Evolutionary conservation across 2,329 filamentous ascomycete genomes (phyloP), one percentile per base, ranked within the genome.

Genomic region (Stemphylium beticola): DNA sequence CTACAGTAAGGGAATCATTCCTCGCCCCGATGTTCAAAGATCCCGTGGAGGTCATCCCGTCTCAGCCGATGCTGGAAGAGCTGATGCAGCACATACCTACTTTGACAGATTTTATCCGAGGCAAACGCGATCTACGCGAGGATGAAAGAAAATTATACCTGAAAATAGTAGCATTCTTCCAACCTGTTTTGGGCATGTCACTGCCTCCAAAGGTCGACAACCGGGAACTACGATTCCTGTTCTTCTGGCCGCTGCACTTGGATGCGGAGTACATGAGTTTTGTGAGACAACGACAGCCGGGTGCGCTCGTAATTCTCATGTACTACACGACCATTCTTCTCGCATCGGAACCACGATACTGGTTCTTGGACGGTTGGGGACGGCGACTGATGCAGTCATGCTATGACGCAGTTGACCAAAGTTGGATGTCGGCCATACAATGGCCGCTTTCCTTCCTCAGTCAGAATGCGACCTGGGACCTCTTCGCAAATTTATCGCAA

Each of bases 311-410:
- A 2, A 53, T 79, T 18, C 50, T 79, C 12, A 73, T 76, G 39
- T 67, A 76, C 47, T 79, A 76, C 52, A 68, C 72, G 12, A 65
- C 74, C 11, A 57, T 76, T 7, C 57, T 78, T 2, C 65, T 68
- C 18, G 62, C 61, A 5, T 61, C 74, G 5, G 75, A 76, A 49
- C 53, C 62, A 62, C 53, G 60, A 11, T 76, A 72, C 66, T 79
- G 67, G 77, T 77, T 76, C 78, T 65, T 76, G 53, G 51, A 69
- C 2, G 72, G 70, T 1, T 74, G 75, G 71, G 71, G 65, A 15
- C 54, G 68, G 33, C 58, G 66, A 17, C 48, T 73, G 4, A 65
- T 72, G 45, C 55, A 57, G 8, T 58, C 62, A 4, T 67, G 70
- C 36, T 58, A 49, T 9, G 57, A 69, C 9, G 44, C 37, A 32